A percentile compares a stretch with the other conserved stretches of the same genome.
These are phyloP conservation scores for Grosmannia serpens DNA, from an alignment of 2,329 filamentous ascomycete genomes.

Conservation along the genomic window DNA sequence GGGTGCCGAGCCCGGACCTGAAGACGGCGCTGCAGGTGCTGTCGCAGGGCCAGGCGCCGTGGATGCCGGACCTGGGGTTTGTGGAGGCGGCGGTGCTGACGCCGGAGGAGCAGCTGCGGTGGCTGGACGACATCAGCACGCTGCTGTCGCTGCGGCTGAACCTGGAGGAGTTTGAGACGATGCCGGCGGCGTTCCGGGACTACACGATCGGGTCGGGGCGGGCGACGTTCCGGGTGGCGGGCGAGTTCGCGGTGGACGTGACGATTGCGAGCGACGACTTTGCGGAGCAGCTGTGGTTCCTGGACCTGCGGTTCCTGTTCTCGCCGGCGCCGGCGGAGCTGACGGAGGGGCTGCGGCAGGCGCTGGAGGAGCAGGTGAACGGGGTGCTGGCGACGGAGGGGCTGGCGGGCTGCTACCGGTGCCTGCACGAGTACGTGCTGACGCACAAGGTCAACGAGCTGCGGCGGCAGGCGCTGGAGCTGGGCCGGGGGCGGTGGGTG, in stretches of 20 bases:
- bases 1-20: constrained; percentile 81
- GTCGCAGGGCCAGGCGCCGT: constrained; percentile 62
- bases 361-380: constrained; percentile 64
- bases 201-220: constrained; percentile 77
- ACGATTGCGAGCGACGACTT: constrained; percentile 80
- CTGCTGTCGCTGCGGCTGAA: constrained; percentile 73
- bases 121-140: constrained; percentile 72
- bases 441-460: constrained; percentile 85
- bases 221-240: constrained; percentile 71
- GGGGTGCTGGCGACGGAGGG: constrained; percentile 57
- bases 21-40: constrained; percentile 80
- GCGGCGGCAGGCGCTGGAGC: constrained; percentile 60
- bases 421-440: constrained; percentile 76
- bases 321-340: constrained; percentile 52
- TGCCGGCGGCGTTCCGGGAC: constrained; percentile 62
- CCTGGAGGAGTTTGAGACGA: constrained; percentile 65
- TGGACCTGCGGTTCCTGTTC: constrained; percentile 81
- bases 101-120: constrained; percentile 58
- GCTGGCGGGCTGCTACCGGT: constrained; percentile 69
- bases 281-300: constrained; percentile 80
- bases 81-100: constrained; percentile 62
- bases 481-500: constrained; percentile 64
- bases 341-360: constrained; percentile 49
- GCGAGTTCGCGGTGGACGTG: constrained; percentile 88
- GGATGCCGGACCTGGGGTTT: constrained; percentile 76